Percentiles rank a stretch among this genome's conserved stretches.
Conservation (phyloP, 2,329 filamentous ascomycete genomes). For the Verticillium nonalfalfae region DNA sequence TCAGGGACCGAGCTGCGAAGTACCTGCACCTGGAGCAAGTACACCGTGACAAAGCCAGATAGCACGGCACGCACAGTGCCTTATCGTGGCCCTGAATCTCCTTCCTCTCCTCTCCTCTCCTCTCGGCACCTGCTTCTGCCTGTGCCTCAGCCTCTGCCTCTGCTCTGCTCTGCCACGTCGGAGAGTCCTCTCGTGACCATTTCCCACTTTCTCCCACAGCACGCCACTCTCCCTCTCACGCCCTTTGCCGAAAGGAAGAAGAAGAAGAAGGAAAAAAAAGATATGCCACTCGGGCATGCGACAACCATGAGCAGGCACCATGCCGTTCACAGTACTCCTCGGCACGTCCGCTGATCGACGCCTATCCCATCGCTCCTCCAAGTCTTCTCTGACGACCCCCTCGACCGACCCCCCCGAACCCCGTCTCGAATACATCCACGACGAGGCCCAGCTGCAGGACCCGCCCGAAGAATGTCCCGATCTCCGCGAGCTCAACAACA, state of each 20-base stretch:
- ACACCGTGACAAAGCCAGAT: too few species aligned
- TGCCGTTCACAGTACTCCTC: slow-evolving; percentile 12
- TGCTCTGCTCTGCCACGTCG: too few species aligned
- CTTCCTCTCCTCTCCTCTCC: too few species aligned
- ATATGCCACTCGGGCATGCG: slow-evolving; percentile 1
- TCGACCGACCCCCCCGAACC: slow-evolving; percentile 18
- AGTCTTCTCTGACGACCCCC: slow-evolving; percentile 14
- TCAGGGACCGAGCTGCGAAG: too few species aligned
- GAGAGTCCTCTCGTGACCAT: too few species aligned
- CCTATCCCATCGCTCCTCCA: background rate
- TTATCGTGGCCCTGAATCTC: too few species aligned
- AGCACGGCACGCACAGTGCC: too few species aligned
- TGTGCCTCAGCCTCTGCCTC: too few species aligned
- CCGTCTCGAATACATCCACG: slow-evolving; percentile 42
- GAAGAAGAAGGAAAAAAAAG: background rate
- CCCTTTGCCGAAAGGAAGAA: background rate
- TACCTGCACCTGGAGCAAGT: too few species aligned
- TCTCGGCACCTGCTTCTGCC: too few species aligned
- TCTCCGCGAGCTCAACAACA: slow-evolving; percentile 62
- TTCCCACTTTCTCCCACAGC: too few species aligned
- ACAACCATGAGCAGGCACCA: slow-evolving; percentile 10
- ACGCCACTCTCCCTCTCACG: background rate
- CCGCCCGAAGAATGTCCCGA: slow-evolving; percentile 49
- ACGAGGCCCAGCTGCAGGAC: slow-evolving; percentile 46
- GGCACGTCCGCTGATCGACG: slow-evolving; percentile 9